Evolutionary conservation across 768 basidiomycete genomes (phyloP), one percentile per base, ranked within the genome.

Genomic region (Gyrodon lividus): DNA sequence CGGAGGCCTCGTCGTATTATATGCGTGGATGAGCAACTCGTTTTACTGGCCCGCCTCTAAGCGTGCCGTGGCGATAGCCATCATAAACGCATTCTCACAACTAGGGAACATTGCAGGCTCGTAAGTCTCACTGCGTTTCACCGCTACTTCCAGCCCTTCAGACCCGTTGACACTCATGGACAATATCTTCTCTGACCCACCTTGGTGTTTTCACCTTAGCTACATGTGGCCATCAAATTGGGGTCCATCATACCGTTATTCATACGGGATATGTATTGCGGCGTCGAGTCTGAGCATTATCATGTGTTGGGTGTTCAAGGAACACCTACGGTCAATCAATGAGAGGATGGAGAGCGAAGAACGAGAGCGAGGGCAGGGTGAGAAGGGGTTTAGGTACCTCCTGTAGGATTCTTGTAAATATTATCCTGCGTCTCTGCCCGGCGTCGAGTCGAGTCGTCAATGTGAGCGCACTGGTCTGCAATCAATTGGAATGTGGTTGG

Each of bases 81-180:
- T 87, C 49, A 81, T 91, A 60, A 90, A 92, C 65, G 81, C 83
- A 39, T 80, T 89, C 60, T 86, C 86, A 9, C 85, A 89, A 62
- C 74, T 88, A 4, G 92, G 91, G 0, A 93, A 91, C 70, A 75
- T 94, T 40, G 71, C 81, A 38, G 91, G 90, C 51, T 84, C 88
- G 72, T 92, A 72, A 70, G 81, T 79, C 20, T 28, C 26, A 60
- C 46, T 5, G 12, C n/a, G n/a, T n/a, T n/a, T n/a, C n/a, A n/a
- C n/a, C n/a, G n/a, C n/a, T n/a, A n/a, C 31, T 49, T 51, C 10
- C 43, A 23, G 31, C n/a, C 49, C 10, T 31, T 19, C 14, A 35
- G 34, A 5, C 16, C 34, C 13, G 14, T 28, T 28, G 28, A 10
- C 6, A 9, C 28, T 28, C 8, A 28, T 5, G 8, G 7, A 2